Evolutionary conservation across 352 stramenopile genomes (phyloP), one percentile per base, ranked within the genome.

Genomic region (Globisporangium alternatum): DNA sequence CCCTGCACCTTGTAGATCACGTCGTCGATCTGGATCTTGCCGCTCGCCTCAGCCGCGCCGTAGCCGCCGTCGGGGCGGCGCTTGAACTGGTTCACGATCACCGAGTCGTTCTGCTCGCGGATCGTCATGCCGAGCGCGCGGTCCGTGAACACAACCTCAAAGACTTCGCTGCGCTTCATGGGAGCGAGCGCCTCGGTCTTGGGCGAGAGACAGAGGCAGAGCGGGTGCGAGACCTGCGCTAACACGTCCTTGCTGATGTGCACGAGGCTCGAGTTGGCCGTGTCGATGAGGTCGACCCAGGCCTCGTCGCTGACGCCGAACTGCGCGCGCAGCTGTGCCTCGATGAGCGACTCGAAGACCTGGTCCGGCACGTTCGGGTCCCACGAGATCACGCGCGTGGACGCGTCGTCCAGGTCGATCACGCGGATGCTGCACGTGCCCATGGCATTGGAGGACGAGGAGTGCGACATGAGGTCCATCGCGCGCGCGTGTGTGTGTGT

Each of bases 1-100:
- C 86, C 86, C 52, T 91, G 82, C 30, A 95, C 86, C 64, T 95
- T 95, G 78, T 95, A 93, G 65, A 95, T 91, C 62, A 95, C 81
- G 65, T 95, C 86, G 55, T 82, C 74, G n/a, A 78, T 51, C 33
- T 79, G 77, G 66, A 95, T 89, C 21, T 62, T 67, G 44, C 78
- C 74, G 39, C 71, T 83, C 17, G 73, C 68, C 51, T 95, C 81
- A 3, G 86, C 83, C 5, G 84, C 76, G n/a, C 80, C 74, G 9
- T 74, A 41, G 0, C 66, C 66, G 10, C 83, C 83, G 66, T 91
- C 78, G 0, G 79, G 53, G 25, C 75, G 71, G 17, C 81, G 78
- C 74, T 91, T 91, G 65, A 95, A 89, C 53, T 91, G 81, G 66
- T 95, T 92, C 41, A 95, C 86, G 60, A 93, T 86, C 13, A 95